Percentiles rank a stretch among this genome's conserved stretches.
phyloP scores from a whole-genome alignment of 2,329 filamentous ascomycete genomes.

The Colletotrichum lupini region DNA sequence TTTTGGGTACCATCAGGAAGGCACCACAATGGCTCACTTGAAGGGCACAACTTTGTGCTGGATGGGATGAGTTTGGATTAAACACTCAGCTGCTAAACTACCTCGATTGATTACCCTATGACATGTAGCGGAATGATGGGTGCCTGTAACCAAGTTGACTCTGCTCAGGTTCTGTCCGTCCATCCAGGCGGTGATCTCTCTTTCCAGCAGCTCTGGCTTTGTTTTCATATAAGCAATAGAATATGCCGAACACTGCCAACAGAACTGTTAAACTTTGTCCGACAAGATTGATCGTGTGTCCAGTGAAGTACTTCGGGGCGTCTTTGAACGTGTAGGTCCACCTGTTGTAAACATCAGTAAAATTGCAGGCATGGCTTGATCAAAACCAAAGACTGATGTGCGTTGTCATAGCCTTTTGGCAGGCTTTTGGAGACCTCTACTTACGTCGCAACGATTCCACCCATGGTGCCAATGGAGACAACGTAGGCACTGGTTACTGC shows the following conservation, averaged over 20 bases:
- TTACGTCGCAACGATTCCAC: conserved; percentile 67
- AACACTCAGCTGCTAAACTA: neutral
- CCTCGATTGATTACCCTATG: conserved; percentile 42
- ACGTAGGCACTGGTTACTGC: conserved; percentile 67
- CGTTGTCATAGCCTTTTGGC: neutral
- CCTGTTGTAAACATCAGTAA: conserved; percentile 39
- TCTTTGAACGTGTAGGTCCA: conserved; percentile 65
- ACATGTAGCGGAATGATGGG: conserved; percentile 67
- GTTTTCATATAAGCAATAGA: conserved; percentile 67
- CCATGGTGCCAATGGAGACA: conserved; percentile 64
- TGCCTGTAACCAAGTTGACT: conserved; percentile 62
- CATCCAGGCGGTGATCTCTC: conserved; percentile 54
- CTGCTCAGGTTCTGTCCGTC: conserved; percentile 57
- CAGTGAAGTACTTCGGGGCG: conserved; percentile 57
- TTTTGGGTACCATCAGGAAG: neutral
- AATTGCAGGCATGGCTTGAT: neutral
- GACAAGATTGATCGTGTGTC: conserved; percentile 67
- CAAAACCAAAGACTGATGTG: neutral
- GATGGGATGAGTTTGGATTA: too few relatives aligned
- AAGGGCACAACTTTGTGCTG: too few relatives aligned
- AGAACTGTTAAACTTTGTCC: conserved; percentile 58
- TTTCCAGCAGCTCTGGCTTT: conserved; percentile 52
- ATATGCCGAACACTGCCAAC: conserved; percentile 59
- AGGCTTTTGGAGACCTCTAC: conserved; percentile 33
- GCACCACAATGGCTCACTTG: too few relatives aligned